These are phyloP conservation scores for Hymenoscyphus salicellus DNA, from an alignment of 2,329 filamentous ascomycete genomes.

Conservation along the genomic window DNA sequence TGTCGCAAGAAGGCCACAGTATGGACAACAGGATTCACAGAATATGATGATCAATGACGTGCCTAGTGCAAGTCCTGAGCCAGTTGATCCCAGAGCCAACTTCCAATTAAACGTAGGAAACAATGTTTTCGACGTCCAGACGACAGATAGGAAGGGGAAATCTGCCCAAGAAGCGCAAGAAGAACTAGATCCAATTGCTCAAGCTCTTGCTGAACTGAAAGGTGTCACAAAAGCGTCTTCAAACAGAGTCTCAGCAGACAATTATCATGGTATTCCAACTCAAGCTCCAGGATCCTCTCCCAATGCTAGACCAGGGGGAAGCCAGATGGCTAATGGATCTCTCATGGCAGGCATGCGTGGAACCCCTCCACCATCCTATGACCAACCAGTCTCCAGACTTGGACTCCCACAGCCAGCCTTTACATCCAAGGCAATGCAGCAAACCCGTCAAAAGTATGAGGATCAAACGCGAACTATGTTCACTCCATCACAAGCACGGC, in stretches of 20 bases:
- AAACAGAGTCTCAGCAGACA: conserved; percentile 86
- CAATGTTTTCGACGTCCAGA: conserved; percentile 91
- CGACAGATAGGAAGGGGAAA: conserved; percentile 62
- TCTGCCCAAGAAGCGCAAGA: conserved; percentile 46
- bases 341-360: conserved; percentile 60
- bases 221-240: conserved; percentile 78
- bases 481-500: conserved; percentile 35
- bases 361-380: conserved; percentile 85
- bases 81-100: conserved; percentile 86
- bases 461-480: conserved; percentile 82
- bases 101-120: conserved; percentile 92
- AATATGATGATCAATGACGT: conserved; percentile 38
- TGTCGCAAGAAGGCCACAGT: conserved; percentile 41
- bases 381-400: conserved; percentile 69
- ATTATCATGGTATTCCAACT: conserved; percentile 89
- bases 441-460: conserved; percentile 85
- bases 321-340: conserved; percentile 41
- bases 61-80: conserved; percentile 69
- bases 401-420: conserved; percentile 89
- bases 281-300: conserved; percentile 58
- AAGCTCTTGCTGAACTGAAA: conserved; percentile 89
- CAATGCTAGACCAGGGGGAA: conserved; percentile 43
- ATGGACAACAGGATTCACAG: conserved; percentile 38
- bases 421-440: conserved; percentile 92
- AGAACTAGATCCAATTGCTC: conserved; percentile 82